These are phyloP conservation scores for Gentiana straminea DNA, from an alignment of 257 asterid genomes.

Conservation along the genomic window DNA sequence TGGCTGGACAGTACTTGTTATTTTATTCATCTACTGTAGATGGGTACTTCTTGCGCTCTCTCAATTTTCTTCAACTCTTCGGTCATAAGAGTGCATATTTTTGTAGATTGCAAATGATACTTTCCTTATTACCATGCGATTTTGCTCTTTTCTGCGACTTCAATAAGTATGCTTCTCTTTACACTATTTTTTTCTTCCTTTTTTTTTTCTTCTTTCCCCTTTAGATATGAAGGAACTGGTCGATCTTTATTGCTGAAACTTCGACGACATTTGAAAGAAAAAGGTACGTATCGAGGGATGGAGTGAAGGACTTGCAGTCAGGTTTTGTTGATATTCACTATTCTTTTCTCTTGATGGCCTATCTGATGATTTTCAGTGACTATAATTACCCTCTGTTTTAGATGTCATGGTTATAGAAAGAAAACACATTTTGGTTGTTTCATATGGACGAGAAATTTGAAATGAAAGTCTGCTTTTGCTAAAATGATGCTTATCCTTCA, in stretches of 20 bases:
- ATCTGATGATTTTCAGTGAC: too few species aligned
- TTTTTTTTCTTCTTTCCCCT: neutral
- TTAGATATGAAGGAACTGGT: conserved; percentile 22
- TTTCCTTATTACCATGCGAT: too few species aligned
- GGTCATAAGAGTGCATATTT: neutral
- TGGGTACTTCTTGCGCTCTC: conserved; percentile 1
- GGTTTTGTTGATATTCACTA: neutral
- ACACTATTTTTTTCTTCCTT: too few species aligned
- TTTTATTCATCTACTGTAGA: conserved; percentile 13
- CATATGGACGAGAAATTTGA: too few species aligned
- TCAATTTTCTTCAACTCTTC: neutral
- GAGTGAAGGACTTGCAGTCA: neutral
- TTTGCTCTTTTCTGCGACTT: too few species aligned
- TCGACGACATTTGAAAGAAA: conserved; percentile 7
- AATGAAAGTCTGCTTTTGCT: too few species aligned
- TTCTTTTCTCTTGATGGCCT: neutral
- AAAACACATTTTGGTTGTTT: too few species aligned
- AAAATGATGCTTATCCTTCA: too few species aligned
- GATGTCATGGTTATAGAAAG: too few species aligned
- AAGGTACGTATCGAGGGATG: conserved; percentile 1
- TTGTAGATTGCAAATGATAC: too few species aligned
- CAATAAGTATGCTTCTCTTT: too few species aligned
- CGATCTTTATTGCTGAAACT: conserved; percentile 14
- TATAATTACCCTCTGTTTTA: too few species aligned
- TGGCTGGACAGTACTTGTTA: conserved; percentile 11